phyloP scores from a whole-genome alignment of 345 rosid genomes.

The Salix dunnii region DNA sequence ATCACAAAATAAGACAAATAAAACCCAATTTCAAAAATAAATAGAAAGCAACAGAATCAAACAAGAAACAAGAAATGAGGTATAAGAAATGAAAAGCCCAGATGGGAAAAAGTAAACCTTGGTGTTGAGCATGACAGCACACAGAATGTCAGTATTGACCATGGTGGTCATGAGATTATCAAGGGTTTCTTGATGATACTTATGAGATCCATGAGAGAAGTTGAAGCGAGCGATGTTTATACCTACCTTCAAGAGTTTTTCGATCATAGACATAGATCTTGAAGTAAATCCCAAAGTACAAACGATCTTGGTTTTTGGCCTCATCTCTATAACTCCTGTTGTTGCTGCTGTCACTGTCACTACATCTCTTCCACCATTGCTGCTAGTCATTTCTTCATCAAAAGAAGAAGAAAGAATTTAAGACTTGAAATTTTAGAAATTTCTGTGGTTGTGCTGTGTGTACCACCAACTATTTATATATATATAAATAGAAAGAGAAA shows the following conservation, averaged over 20 bases:
- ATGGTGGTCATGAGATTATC: constrained; percentile 78
- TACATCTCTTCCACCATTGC: too few relatives aligned
- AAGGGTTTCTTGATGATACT: constrained; percentile 90
- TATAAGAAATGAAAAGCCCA: not conserved
- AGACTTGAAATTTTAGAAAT: too few relatives aligned
- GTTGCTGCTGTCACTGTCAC: not conserved
- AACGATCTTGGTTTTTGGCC: constrained; percentile 89
- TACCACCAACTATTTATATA: too few relatives aligned
- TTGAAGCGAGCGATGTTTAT: constrained; percentile 55
- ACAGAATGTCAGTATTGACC: constrained; percentile 81
- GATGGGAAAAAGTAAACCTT: constrained; percentile 36
- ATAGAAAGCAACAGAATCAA: not conserved
- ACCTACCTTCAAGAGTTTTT: constrained; percentile 84
- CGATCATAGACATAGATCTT: constrained; percentile 70
- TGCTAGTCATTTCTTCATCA: not conserved
- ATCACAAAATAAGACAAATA: not conserved
- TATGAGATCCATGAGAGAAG: constrained; percentile 96
- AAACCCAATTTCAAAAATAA: not conserved
- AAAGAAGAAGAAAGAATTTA: not conserved
- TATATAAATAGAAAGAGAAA: too few relatives aligned
- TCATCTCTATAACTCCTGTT: constrained; percentile 24
- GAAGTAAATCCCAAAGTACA: constrained; percentile 94
- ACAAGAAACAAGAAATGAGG: not conserved
- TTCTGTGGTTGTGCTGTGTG: too few relatives aligned
- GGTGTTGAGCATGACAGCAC: constrained; percentile 98